Base-by-base conservation (phyloP, 345 rosid genomes). In the Turritis glabra region DNA sequence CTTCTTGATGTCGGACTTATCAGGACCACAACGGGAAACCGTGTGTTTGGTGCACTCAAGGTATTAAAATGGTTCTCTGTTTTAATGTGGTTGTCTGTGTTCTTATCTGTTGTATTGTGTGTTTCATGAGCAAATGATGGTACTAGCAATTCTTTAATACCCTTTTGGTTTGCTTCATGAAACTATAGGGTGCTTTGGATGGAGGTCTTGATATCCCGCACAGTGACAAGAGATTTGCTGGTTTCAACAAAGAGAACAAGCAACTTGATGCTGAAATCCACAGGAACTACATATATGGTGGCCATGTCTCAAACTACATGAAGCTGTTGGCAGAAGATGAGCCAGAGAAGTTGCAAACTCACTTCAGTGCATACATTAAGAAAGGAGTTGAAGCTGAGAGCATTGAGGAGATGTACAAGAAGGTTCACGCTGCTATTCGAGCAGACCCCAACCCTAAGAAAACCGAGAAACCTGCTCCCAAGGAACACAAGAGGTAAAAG, bases 181-280 rank as follows among this genome's bases (percentile, higher is more conserved):
- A 22, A 60, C 15, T 61, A 15, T 62, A 92, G 97, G 98, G 98
- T 44, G 95, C 95, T 29, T 77, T 89, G 82, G 95, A 92, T 59
- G 97, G 93, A 54, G 98, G 98, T 11, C 77, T 92, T 81, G 98
- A 92, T 67, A 89, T 92, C 61, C 97, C 97, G 6, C 95, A 92
- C 73, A 90, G 97, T 55, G 98, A 89, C 41, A 89, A 92, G 85
- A 81, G 98, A 55, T 92, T 90, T 61, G 97, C 98, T 25, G 97
- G 98, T 12, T 92, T 90, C 93, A 86, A 15, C 69, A 72, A 72
- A 12, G 76, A 72, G 54, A 57, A 27, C 26, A 72, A 72, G 6
- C 48, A 72, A 78, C 97, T 92, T 27, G 90, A 90, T 84, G 87
- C 83, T 41, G 98, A 90, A 40, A 78, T 84, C 77, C 98, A 92